Evolutionary conservation across 164 flowering plant species (phyloP), one percentile per base, ranked within the genome.

Genomic region (Kalanchoe fedtschenkoi): DNA sequence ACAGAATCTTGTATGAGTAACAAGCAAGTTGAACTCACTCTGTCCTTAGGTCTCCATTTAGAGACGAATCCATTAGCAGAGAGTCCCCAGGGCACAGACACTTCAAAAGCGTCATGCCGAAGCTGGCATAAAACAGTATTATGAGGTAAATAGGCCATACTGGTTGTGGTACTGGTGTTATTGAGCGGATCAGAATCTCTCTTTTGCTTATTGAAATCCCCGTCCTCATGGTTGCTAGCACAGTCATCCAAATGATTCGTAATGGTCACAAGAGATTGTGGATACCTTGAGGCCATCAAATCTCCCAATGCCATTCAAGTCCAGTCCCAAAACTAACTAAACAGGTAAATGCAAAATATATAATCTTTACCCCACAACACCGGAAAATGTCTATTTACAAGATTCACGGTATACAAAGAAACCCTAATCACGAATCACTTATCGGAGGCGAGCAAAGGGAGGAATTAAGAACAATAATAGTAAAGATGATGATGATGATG

Each of bases 221-320:
- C 81, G 33, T 64, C 69, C 59, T 67, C 65, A 16, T 74, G 28
- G 24, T 47, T 47, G 22, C 26, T 22, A 47, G 11, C 10, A 47
- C 54, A 47, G 26, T 47, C 54, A 21, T 47, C 54, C 10, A 22
- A 22, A 21, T 47, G 26, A 47, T 47, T 47, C 54, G 10, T 22
- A 47, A 22, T 15, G 24, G 54, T 13, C 54, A 22, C 54, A 47
- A 47, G 54, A 37, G 39, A 37, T 9, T 37, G 39, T 10, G 54
- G 54, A 47, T 47, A 81, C 69, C 88, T 69, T 16, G 97, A 81
- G 32, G 83, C 86, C 96, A 90, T 88, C 72, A 87, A 80, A 79
- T 90, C 97, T 32, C 91, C 99, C 83, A 90, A 85, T 83, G 99
- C 97, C 99, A 90, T 93, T 71, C 79, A 86, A 80, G 71, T 32